Percentiles rank a stretch among this genome's conserved stretches.
These are phyloP conservation scores for Chlamydomonas sphaeroides DNA, from an alignment of 139 green algal species.

Conservation along the genomic window DNA sequence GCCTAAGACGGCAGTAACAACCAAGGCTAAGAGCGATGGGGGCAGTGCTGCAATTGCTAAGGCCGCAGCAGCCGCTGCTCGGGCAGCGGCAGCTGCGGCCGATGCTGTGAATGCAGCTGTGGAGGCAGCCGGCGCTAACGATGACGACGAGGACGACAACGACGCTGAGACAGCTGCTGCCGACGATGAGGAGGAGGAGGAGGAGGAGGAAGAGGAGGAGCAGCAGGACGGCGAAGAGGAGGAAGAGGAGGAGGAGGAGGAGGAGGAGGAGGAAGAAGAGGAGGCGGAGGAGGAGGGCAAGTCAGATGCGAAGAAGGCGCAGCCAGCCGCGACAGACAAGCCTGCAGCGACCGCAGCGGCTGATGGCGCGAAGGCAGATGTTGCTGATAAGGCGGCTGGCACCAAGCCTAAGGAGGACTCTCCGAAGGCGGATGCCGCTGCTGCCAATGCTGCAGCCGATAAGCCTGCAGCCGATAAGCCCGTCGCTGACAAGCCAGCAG, in stretches of 20 bases:
- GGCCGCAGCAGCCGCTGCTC: slow-evolving; percentile 11
- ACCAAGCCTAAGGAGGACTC: neutral
- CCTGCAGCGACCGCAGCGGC: neutral
- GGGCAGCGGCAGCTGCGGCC: slow-evolving; percentile 17
- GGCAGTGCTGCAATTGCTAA: slow-evolving; percentile 43
- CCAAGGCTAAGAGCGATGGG: slow-evolving; percentile 12
- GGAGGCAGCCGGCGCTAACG: neutral
- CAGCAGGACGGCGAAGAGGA: neutral
- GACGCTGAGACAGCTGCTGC: neutral
- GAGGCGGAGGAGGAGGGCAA: neutral
- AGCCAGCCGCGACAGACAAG: neutral
- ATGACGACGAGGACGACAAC: neutral
- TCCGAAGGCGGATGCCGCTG: too few relatives aligned
- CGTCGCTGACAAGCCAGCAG: too few relatives aligned
- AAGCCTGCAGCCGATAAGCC: too few relatives aligned
- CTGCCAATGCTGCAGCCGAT: too few relatives aligned
- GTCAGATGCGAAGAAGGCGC: neutral
- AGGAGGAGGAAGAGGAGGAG: neutral
- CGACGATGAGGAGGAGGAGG: neutral
- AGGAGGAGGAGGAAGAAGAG: neutral
- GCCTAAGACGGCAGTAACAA: neutral
- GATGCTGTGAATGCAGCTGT: slow-evolving; percentile 18
- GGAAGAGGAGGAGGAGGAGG: neutral
- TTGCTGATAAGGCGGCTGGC: neutral
- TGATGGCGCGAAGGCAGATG: neutral